Percentiles rank a stretch among this genome's conserved stretches.
phyloP scores from a whole-genome alignment of 163 green algal genomes.

The Chlamydomonas reinhardtii region DNA sequence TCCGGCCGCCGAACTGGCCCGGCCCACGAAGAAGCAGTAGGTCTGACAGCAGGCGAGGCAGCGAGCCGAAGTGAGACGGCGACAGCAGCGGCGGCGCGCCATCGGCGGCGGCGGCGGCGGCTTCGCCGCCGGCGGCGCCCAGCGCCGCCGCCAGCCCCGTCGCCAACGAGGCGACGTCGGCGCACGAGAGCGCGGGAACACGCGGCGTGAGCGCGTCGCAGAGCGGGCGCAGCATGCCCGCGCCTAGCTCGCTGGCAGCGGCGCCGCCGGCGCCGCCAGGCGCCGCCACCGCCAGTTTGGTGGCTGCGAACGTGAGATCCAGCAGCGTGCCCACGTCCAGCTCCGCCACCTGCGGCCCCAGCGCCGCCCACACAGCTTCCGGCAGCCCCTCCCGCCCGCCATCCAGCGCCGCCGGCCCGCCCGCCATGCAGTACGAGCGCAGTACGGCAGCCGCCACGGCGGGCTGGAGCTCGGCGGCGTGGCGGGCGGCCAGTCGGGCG shows the following conservation, averaged over 20 bases:
- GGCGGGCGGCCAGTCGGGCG: constrained; percentile 19
- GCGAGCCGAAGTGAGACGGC: neutral
- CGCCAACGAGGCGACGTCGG: neutral
- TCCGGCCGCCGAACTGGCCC: neutral
- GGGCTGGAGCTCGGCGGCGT: constrained; percentile 44
- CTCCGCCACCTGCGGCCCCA: constrained; percentile 1
- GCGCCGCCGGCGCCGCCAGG: neutral
- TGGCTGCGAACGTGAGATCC: neutral
- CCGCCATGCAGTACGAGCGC: constrained; percentile 7
- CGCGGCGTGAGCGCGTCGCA: constrained; percentile 2
- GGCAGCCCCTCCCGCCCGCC: constrained; percentile 5
- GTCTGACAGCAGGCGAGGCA: constrained; percentile 33
- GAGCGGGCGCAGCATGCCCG: neutral
- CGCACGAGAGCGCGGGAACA: neutral
- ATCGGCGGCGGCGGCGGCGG: neutral
- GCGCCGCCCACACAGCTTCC: constrained; percentile 15
- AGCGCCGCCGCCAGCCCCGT: constrained; percentile 6
- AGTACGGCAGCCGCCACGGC: constrained; percentile 2
- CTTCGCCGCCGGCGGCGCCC: neutral
- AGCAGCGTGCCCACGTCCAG: neutral
- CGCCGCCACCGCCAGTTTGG: neutral
- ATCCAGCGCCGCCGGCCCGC: constrained; percentile 4
- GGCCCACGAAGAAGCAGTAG: constrained; percentile 21
- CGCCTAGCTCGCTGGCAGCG: neutral
- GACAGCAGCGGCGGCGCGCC: neutral